phyloP scores from a whole-genome alignment of 1,284 basidiomycete species.

The Moesziomyces antarcticus region DNA sequence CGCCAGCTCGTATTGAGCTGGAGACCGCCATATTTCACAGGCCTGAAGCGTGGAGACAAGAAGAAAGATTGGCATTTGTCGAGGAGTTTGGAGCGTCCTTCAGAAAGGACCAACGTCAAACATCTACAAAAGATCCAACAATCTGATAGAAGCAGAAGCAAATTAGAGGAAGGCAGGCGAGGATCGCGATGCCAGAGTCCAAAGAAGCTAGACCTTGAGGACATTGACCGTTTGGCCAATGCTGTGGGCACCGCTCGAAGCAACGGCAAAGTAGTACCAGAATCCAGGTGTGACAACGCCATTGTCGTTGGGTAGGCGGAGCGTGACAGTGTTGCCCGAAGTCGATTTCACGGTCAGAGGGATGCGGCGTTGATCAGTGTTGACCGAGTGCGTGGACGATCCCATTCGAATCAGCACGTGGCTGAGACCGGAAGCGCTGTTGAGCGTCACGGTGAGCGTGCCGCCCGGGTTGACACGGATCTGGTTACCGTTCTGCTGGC shows the following conservation, averaged over 20 bases:
- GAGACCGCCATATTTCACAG: no score
- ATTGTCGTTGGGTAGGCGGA: slow-evolving; percentile 2
- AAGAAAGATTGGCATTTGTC: no score
- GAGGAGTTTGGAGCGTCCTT: no score
- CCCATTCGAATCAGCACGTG: slow-evolving; percentile 3
- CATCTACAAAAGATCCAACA: no score
- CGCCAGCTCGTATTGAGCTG: no score
- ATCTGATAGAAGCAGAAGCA: no score
- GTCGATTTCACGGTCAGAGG: slow-evolving; percentile 1
- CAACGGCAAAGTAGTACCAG: slow-evolving; percentile 9
- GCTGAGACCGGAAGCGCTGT: background rate
- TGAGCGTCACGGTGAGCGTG: slow-evolving; percentile 2
- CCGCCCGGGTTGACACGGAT: slow-evolving; percentile 7
- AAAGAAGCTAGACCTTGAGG: background rate
- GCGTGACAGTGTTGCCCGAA: slow-evolving; percentile 2
- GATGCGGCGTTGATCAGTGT: slow-evolving; percentile 2
- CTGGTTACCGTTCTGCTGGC: slow-evolving; percentile 5
- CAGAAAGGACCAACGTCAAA: no score
- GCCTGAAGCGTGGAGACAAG: no score
- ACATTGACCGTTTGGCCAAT: slow-evolving; percentile 6
- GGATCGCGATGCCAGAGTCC: no score
- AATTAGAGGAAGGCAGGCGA: no score
- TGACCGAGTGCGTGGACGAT: slow-evolving; percentile 5
- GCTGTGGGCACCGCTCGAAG: slow-evolving; percentile 1
- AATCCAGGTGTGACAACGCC: slow-evolving; percentile 2